Evolutionary conservation across 148 eudicot species (phyloP).

Genomic region (Chenopodium formosanum): DNA sequence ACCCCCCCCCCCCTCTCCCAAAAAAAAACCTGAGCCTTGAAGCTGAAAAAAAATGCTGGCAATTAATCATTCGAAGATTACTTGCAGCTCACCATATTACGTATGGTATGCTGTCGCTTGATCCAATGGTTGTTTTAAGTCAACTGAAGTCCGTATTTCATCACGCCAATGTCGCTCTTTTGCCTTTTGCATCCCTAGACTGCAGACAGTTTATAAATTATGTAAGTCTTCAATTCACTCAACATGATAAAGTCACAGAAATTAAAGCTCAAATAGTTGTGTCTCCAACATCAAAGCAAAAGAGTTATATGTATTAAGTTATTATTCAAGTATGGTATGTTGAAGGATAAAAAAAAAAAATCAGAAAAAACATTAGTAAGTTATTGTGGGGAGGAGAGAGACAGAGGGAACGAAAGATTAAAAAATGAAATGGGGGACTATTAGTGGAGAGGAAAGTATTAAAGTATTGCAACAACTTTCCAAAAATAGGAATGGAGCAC

Average conservation of each 20-base stretch:
- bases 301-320: no score
- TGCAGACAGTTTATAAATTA: constrained; percentile 36
- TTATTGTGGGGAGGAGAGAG: no score
- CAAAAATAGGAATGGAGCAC: no score
- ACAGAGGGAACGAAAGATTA: no score
- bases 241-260: background rate
- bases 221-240: constrained; percentile 3
- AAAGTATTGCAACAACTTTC: no score
- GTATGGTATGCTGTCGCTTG: background rate
- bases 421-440: no score
- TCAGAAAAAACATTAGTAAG: no score
- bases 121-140: constrained; percentile 3
- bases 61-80: no score
- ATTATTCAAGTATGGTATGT: no score
- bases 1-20: background rate
- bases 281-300: background rate
- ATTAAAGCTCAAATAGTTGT: background rate
- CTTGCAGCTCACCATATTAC: background rate
- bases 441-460: no score
- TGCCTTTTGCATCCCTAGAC: constrained; percentile 92
- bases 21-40: background rate
- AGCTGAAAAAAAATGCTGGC: background rate
- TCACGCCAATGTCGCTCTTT: constrained; percentile 82
- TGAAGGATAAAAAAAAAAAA: no score
- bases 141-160: background rate